Conservation (phyloP, 2,329 filamentous ascomycete genomes). For the Hypoxylon rubiginosum region DNA sequence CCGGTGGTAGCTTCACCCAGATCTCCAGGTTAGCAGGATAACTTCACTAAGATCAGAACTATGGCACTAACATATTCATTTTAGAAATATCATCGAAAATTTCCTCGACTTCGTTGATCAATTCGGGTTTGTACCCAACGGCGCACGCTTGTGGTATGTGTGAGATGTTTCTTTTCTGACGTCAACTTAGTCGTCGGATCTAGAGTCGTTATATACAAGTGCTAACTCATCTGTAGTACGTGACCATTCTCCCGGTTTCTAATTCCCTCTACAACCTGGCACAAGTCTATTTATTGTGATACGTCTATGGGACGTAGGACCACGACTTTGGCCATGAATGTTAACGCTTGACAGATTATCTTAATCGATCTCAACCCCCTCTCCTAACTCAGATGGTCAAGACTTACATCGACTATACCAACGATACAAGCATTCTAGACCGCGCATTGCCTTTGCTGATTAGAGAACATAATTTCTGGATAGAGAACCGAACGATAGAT, state of each 20-base stretch:
- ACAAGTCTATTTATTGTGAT: background rate
- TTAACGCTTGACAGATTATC: slow-evolving; percentile 61
- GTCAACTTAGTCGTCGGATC: background rate
- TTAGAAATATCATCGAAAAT: slow-evolving; percentile 75
- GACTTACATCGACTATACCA: slow-evolving; percentile 73
- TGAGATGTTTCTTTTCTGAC: background rate
- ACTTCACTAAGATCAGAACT: background rate
- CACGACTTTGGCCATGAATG: background rate
- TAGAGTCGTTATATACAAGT: background rate
- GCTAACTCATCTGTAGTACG: slow-evolving; percentile 28
- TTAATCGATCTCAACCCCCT: slow-evolving; percentile 77
- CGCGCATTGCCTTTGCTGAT: slow-evolving; percentile 73
- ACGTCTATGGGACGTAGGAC: background rate
- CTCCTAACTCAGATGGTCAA: slow-evolving; percentile 76
- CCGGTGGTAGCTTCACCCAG: slow-evolving; percentile 71
- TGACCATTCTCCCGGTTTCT: background rate
- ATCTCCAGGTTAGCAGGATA: slow-evolving; percentile 62
- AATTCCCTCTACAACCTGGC: background rate
- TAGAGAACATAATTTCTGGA: slow-evolving; percentile 74
- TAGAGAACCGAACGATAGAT: slow-evolving; percentile 69
- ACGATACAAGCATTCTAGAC: slow-evolving; percentile 71
- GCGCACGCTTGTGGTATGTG: slow-evolving; percentile 65
- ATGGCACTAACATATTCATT: slow-evolving; percentile 8
- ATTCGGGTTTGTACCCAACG: slow-evolving; percentile 77
- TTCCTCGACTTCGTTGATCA: slow-evolving; percentile 75